Percentiles rank a stretch among this genome's conserved stretches.
Conservation (phyloP, 2,329 filamentous ascomycete genomes). For the Gremmenia infestans region DNA sequence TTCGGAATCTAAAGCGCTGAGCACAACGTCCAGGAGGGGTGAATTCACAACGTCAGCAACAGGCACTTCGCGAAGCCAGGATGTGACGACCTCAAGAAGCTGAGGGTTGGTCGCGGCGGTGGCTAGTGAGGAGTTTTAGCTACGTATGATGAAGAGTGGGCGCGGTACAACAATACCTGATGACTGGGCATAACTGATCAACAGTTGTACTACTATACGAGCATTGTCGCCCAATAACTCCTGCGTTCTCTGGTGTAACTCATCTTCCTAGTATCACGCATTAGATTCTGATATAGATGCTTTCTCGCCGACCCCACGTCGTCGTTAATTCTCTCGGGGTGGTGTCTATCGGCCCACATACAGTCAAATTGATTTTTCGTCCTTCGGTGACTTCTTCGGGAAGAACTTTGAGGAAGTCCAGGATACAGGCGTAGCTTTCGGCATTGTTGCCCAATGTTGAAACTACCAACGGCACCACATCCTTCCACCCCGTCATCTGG, state of each 20-base stretch:
- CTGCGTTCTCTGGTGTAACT: slow-evolving; percentile 76
- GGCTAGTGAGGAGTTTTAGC: slow-evolving; percentile 42
- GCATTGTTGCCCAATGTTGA: slow-evolving; percentile 70
- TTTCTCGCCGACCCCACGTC: slow-evolving; percentile 33
- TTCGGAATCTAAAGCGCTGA: slow-evolving; percentile 71
- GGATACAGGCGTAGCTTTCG: slow-evolving; percentile 76
- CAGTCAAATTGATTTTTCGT: slow-evolving; percentile 97
- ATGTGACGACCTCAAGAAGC: slow-evolving; percentile 90
- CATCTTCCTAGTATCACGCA: slow-evolving; percentile 75
- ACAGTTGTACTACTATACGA: slow-evolving; percentile 75
- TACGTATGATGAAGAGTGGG: slow-evolving; percentile 3
- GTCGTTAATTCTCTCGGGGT: slow-evolving; percentile 36
- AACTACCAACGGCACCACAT: slow-evolving; percentile 80
- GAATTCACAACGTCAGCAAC: slow-evolving; percentile 79
- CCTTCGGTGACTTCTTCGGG: slow-evolving; percentile 99
- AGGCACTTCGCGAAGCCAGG: slow-evolving; percentile 92
- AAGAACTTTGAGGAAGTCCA: slow-evolving; percentile 94
- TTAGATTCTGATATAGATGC: slow-evolving; percentile 41
- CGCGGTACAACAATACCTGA: slow-evolving; percentile 59
- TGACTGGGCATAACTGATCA: slow-evolving; percentile 87
- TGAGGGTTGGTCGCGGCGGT: slow-evolving; percentile 80
- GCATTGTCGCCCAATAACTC: slow-evolving; percentile 91
- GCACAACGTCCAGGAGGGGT: slow-evolving; percentile 73
- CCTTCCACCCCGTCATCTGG: slow-evolving; percentile 93
- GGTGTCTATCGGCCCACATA: slow-evolving; percentile 68